Conservation (phyloP, 768 basidiomycete species). For the Panellus pusillus region DNA sequence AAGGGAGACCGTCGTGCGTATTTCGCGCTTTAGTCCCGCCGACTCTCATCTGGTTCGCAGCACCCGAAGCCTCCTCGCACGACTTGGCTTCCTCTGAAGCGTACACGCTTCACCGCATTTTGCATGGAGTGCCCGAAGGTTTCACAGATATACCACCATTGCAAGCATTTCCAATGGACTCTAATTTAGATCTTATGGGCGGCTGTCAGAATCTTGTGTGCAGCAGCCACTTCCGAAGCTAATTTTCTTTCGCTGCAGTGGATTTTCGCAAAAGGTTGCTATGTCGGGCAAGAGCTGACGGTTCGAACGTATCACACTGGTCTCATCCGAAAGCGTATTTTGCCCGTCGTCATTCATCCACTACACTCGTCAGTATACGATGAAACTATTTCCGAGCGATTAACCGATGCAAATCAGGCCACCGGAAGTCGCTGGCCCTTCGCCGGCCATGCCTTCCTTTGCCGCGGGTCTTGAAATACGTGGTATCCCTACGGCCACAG, state of each 20-base stretch:
- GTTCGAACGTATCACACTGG: conserved; percentile 97
- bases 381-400: neutral
- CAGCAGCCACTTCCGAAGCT: neutral
- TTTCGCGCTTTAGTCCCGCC: conserved; percentile 5
- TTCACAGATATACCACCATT: conserved; percentile 69
- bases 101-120: conserved; percentile 77
- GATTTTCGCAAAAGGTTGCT: conserved; percentile 98
- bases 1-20: conserved; percentile 76
- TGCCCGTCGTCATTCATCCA: conserved; percentile 68
- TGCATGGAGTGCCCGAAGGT: conserved; percentile 89
- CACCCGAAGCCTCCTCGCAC: conserved; percentile 55
- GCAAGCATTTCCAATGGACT: conserved; percentile 90
- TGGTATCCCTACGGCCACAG: conserved; percentile 24
- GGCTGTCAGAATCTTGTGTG: conserved; percentile 58
- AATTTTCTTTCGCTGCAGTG: conserved; percentile 42
- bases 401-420: conserved; percentile 16
- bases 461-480: conserved; percentile 40
- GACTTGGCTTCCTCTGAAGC: conserved; percentile 51
- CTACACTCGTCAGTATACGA: conserved; percentile 32
- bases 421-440: conserved; percentile 10
- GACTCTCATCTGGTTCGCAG: conserved; percentile 30
- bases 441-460: conserved; percentile 26
- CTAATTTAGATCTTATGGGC: conserved; percentile 93
- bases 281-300: conserved; percentile 96
- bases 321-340: conserved; percentile 82